phyloP scores from a whole-genome alignment of 2,329 filamentous ascomycete species.

The Venturia oleaginea region DNA sequence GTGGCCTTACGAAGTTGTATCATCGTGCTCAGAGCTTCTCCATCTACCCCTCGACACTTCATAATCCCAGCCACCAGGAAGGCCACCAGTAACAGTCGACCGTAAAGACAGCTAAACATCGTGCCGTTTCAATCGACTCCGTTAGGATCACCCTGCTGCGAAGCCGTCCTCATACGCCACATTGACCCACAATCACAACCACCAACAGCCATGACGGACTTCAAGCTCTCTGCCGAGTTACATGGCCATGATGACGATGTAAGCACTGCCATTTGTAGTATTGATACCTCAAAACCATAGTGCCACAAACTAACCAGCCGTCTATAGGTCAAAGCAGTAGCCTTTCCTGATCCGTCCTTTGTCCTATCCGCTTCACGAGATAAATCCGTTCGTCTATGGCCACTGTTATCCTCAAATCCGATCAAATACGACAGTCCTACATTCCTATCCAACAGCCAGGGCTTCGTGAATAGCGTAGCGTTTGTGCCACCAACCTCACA shows the following conservation, averaged over 20 bases:
- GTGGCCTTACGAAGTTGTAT: too few relatives aligned
- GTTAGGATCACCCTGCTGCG: not conserved
- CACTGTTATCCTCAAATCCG: conserved; percentile 54
- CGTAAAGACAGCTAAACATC: not conserved
- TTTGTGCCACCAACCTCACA: conserved; percentile 61
- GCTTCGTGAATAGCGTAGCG: conserved; percentile 80
- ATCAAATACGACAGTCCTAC: conserved; percentile 60
- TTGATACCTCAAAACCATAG: not conserved
- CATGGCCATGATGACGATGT: conserved; percentile 91
- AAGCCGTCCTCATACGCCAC: not conserved
- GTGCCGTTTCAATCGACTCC: not conserved
- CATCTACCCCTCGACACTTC: not conserved
- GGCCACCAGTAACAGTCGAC: not conserved
- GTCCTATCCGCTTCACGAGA: conserved; percentile 86
- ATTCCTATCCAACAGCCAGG: conserved; percentile 69
- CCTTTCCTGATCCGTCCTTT: conserved; percentile 62
- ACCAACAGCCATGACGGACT: conserved; percentile 57
- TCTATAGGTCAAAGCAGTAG: conserved; percentile 74
- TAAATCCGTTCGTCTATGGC: conserved; percentile 82
- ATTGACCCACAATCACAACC: too few relatives aligned
- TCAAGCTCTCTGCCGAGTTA: conserved; percentile 87
- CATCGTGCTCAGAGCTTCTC: too few relatives aligned
- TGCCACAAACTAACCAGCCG: not conserved
- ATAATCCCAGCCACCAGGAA: not conserved
- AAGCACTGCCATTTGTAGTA: conserved; percentile 30